Conservation (phyloP, 495 filamentous ascomycete species). For the Penicillium desertorum region DNA sequence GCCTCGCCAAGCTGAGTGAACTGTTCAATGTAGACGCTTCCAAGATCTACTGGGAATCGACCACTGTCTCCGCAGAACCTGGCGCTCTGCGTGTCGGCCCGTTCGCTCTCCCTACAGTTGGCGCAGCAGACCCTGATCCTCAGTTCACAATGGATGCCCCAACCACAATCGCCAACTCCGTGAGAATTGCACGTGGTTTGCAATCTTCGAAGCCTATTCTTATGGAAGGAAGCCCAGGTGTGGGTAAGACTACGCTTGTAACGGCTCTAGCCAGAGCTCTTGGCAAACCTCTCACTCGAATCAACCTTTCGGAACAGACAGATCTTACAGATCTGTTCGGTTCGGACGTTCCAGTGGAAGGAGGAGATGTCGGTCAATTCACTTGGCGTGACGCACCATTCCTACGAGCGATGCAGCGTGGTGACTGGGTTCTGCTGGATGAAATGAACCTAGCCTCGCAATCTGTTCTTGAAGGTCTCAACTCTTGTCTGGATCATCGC, state of each 20-base stretch:
- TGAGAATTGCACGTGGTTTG: slow-evolving; percentile 86
- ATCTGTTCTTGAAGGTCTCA: slow-evolving; percentile 93
- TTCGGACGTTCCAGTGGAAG: slow-evolving; percentile 92
- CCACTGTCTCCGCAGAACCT: slow-evolving; percentile 49
- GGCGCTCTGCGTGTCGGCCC: slow-evolving; percentile 62
- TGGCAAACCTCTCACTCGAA: slow-evolving; percentile 79
- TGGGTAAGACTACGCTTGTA: slow-evolving; percentile 94
- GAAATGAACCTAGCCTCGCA: slow-evolving; percentile 99
- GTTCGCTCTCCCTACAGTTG: slow-evolving; percentile 62
- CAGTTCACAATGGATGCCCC: slow-evolving; percentile 81
- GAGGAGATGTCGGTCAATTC: slow-evolving; percentile 81
- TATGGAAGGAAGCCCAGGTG: slow-evolving; percentile 92
- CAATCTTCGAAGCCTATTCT: slow-evolving; percentile 88
- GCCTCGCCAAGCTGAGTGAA: slow-evolving; percentile 68
- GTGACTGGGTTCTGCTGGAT: slow-evolving; percentile 93
- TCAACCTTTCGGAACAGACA: slow-evolving; percentile 97
- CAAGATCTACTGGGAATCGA: slow-evolving; percentile 58
- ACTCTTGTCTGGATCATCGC: slow-evolving; percentile 95
- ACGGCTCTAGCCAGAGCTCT: slow-evolving; percentile 76
- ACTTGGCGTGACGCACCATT: slow-evolving; percentile 96
- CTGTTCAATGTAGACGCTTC: slow-evolving; percentile 64
- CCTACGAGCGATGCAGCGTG: slow-evolving; percentile 90
- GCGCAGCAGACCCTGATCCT: slow-evolving; percentile 49
- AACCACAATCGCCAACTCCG: slow-evolving; percentile 84
- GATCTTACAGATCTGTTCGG: slow-evolving; percentile 97